A percentile compares a stretch with the other conserved stretches of the same genome.
phyloP scores from a whole-genome alignment of 2,329 filamentous ascomycete species.

The Fusarium pseudoanthophilum region DNA sequence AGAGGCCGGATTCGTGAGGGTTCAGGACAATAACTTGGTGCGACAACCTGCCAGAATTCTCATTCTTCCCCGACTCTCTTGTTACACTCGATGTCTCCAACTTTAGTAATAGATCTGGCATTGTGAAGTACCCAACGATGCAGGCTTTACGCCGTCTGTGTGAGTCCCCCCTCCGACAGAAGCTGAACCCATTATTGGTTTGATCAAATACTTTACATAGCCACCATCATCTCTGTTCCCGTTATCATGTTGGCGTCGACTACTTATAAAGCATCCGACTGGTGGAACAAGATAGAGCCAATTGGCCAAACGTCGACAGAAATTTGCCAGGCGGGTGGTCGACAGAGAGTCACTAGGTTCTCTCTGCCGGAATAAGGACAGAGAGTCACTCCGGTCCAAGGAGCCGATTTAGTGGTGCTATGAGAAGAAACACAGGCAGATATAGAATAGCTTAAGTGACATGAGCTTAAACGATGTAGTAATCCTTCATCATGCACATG shows the following conservation, averaged over 20 bases:
- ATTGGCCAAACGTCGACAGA: no score
- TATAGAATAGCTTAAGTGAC: accelerated
- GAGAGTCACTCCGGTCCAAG: accelerated
- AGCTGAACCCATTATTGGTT: neutral
- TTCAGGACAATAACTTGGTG: no score
- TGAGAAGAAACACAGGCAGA: accelerated
- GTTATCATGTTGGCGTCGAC: neutral
- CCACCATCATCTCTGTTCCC: neutral
- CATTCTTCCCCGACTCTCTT: no score
- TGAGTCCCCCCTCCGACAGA: accelerated
- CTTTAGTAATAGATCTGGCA: neutral
- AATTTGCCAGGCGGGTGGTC: no score
- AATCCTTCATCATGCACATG: accelerated
- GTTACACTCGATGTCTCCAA: neutral
- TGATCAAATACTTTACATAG: neutral
- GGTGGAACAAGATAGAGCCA: accelerated
- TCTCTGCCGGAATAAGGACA: no score
- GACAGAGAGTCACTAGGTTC: no score
- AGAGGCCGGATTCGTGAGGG: neutral
- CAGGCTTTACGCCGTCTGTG: neutral
- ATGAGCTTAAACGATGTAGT: no score
- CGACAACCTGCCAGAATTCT: no score
- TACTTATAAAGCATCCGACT: accelerated
- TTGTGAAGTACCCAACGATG: accelerated
- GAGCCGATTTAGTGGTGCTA: accelerated